A percentile compares a stretch with the other conserved stretches of the same genome.
Conservation (phyloP, 2,329 filamentous ascomycete genomes). For the Ceratocystis papillata region DNA sequence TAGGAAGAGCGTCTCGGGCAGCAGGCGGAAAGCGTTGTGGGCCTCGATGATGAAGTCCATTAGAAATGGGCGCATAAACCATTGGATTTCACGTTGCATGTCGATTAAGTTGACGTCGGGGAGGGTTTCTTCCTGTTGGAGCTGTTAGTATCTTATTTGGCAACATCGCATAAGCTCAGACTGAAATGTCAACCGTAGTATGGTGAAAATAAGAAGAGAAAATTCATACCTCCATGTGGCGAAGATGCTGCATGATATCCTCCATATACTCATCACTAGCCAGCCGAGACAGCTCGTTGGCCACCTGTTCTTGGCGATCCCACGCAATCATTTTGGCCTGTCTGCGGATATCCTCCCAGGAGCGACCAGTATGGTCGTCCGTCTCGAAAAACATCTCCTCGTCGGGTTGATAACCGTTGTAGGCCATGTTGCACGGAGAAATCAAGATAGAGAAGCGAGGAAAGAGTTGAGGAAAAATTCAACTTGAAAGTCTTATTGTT, state of each 20-base stretch:
- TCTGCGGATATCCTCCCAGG: constrained; percentile 60
- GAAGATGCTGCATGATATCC: constrained; percentile 88
- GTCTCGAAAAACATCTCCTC: constrained; percentile 45
- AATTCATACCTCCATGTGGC: constrained; percentile 70
- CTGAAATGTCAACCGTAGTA: background rate
- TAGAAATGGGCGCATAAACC: constrained; percentile 98
- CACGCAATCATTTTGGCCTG: constrained; percentile 67
- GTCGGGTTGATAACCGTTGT: constrained; percentile 31
- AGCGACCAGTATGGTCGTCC: constrained; percentile 40
- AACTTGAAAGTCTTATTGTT: no score
- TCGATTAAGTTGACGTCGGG: constrained; percentile 96
- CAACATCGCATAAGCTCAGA: constrained; percentile 13
- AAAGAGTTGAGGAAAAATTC: constrained; percentile 30
- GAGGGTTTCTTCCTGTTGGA: constrained; percentile 60
- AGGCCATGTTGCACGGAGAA: constrained; percentile 38
- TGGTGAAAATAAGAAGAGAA: background rate
- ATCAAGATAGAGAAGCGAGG: constrained; percentile 19
- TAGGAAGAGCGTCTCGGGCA: constrained; percentile 91
- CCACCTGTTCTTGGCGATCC: constrained; percentile 77
- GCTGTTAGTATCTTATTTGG: background rate
- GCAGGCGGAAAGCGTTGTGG: constrained; percentile 83
- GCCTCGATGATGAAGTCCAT: constrained; percentile 98
- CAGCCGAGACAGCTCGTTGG: constrained; percentile 73
- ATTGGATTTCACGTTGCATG: constrained; percentile 97
- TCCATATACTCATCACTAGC: constrained; percentile 87